Conservation (phyloP, 2,329 filamentous ascomycete genomes). For the Epichloe baconii region DNA sequence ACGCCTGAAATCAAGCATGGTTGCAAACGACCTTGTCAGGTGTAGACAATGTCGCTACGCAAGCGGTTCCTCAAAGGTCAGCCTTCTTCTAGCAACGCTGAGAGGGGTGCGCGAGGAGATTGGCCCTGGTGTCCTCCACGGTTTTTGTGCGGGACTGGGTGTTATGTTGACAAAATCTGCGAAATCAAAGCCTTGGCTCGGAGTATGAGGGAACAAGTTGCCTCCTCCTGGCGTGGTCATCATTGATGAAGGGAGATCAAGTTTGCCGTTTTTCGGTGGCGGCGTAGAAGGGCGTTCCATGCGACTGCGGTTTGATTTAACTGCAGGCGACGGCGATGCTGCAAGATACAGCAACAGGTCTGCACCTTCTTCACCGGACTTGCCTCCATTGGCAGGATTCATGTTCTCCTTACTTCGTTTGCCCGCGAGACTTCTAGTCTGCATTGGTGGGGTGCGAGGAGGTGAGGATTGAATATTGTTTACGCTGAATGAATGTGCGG, state of each 20-base stretch:
- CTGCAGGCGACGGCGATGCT: slow-evolving; percentile 78
- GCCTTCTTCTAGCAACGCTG: slow-evolving; percentile 57
- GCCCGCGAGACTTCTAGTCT: slow-evolving; percentile 34
- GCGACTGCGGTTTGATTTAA: slow-evolving; percentile 31
- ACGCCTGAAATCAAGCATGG: background rate
- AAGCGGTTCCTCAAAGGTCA: slow-evolving; percentile 67
- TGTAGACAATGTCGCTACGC: slow-evolving; percentile 8
- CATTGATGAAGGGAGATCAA: slow-evolving; percentile 66
- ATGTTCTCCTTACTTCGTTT: slow-evolving; percentile 36
- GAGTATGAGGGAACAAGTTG: slow-evolving; percentile 61
- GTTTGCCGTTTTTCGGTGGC: slow-evolving; percentile 53
- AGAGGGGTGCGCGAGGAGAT: slow-evolving; percentile 40
- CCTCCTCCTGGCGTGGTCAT: slow-evolving; percentile 74
- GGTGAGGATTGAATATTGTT: slow-evolving; percentile 63
- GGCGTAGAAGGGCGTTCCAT: slow-evolving; percentile 67
- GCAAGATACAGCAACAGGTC: slow-evolving; percentile 75
- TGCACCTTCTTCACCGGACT: slow-evolving; percentile 64
- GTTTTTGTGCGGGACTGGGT: slow-evolving; percentile 81
- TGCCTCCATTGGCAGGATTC: slow-evolving; percentile 32
- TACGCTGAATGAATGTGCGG: slow-evolving; percentile 58
- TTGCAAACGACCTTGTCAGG: background rate
- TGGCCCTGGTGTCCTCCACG: slow-evolving; percentile 69
- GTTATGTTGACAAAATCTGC: slow-evolving; percentile 96
- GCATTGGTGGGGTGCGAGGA: slow-evolving; percentile 67
- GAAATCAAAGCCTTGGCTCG: slow-evolving; percentile 78